Conservation (phyloP, 2,329 filamentous ascomycete genomes). For the Colletotrichum sidae region DNA sequence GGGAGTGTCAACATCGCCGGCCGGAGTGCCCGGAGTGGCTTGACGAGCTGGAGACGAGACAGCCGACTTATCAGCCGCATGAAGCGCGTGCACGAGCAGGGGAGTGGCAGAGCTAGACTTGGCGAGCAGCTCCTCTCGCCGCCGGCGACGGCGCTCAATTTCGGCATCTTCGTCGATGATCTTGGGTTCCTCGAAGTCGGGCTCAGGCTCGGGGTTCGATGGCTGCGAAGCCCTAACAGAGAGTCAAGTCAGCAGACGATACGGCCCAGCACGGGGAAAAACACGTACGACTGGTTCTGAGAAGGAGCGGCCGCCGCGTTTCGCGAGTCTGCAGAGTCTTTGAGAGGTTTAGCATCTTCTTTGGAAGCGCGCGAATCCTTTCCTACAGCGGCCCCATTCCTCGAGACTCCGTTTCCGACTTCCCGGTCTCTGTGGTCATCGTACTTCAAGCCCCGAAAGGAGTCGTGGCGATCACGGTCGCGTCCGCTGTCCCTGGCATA, state of each 20-base stretch:
- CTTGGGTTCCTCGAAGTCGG: conserved; percentile 65
- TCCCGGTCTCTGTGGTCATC: conserved; percentile 61
- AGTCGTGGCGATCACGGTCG: conserved; percentile 39
- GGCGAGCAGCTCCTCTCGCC: conserved; percentile 85
- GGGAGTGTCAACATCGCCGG: conserved; percentile 55
- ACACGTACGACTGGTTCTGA: conserved; percentile 49
- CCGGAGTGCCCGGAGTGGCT: conserved; percentile 51
- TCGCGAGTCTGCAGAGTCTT: conserved; percentile 62
- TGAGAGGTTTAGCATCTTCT: conserved; percentile 76
- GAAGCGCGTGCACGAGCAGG: conserved; percentile 79
- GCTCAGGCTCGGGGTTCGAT: conserved; percentile 48
- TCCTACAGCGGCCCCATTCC: conserved; percentile 71
- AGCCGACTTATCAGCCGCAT: conserved; percentile 69
- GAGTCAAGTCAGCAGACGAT: conserved; percentile 9
- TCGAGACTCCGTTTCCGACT: conserved; percentile 66
- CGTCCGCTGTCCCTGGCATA: conserved; percentile 47
- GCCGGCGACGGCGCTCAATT: conserved; percentile 86
- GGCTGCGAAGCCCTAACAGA: conserved; percentile 34
- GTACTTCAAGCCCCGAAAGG: conserved; percentile 50
- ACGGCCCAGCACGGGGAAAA: neutral
- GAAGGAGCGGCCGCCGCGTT: conserved; percentile 43
- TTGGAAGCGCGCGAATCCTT: conserved; percentile 68
- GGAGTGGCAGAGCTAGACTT: conserved; percentile 82
- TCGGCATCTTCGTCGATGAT: conserved; percentile 84
- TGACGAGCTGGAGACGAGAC: conserved; percentile 64